phyloP scores from a whole-genome alignment of 2,329 filamentous ascomycete genomes.

The Helotiales sp. region DNA sequence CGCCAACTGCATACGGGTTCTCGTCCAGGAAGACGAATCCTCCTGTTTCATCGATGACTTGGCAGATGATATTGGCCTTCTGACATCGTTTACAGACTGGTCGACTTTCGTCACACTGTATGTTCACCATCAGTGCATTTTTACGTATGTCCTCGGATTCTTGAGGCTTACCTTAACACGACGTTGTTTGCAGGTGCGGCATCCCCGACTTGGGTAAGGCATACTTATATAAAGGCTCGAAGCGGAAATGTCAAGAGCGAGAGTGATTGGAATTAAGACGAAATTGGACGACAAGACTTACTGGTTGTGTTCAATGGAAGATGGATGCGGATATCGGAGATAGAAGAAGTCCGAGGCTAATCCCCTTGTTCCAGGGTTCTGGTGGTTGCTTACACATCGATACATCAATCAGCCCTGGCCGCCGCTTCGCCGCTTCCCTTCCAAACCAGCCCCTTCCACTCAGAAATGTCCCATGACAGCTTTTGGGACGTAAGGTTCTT shows the following conservation, averaged over 20 bases:
- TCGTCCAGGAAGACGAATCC: conserved; percentile 14
- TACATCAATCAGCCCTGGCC: neutral
- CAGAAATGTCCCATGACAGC: conserved; percentile 31
- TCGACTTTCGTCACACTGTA: conserved; percentile 13
- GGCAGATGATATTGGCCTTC: conserved; percentile 14
- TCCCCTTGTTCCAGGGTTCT: too few species aligned
- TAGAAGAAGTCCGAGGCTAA: too few species aligned
- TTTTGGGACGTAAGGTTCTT: conserved; percentile 51
- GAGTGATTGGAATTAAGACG: neutral
- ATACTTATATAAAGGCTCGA: neutral
- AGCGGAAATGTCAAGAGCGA: neutral
- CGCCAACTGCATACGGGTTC: conserved; percentile 14
- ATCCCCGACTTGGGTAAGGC: conserved; percentile 13
- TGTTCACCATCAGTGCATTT: neutral
- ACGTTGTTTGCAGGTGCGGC: conserved; percentile 14
- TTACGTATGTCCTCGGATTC: neutral
- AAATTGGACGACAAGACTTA: neutral
- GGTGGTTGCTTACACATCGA: too few species aligned
- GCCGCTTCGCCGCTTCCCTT: neutral
- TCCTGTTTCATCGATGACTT: neutral
- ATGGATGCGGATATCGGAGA: too few species aligned
- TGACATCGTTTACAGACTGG: conserved; percentile 13
- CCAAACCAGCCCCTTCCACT: neutral
- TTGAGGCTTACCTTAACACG: conserved; percentile 8
- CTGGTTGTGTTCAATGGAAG: too few species aligned